phyloP scores from a whole-genome alignment of 768 basidiomycete genomes.

The Pluteus cervinus region DNA sequence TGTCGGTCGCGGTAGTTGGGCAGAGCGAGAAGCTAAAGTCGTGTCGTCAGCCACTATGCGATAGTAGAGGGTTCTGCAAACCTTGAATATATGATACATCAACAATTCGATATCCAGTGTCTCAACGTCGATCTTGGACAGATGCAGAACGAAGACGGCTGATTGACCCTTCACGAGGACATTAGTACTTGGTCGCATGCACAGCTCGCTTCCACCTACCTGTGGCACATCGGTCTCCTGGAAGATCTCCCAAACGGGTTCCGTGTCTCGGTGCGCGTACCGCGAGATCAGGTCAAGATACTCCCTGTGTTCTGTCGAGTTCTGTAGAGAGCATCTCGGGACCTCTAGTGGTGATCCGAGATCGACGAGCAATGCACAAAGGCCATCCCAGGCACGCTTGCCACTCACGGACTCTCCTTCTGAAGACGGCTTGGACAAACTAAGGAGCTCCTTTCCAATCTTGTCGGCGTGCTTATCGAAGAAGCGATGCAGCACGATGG shows the following conservation, averaged over 20 bases:
- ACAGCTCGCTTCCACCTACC: constrained; percentile 25
- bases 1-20: constrained; percentile 38
- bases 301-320: constrained; percentile 50
- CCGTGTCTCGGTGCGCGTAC: constrained; percentile 52
- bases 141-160: constrained; percentile 55
- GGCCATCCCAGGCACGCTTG: constrained; percentile 78
- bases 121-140: constrained; percentile 73
- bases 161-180: constrained; percentile 30
- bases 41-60: neutral
- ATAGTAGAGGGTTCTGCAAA: constrained; percentile 14
- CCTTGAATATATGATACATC: constrained; percentile 76
- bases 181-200: neutral
- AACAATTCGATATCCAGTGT: constrained; percentile 73
- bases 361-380: constrained; percentile 77
- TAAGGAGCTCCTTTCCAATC: constrained; percentile 81
- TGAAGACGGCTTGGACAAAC: constrained; percentile 52
- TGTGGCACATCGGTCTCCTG: constrained; percentile 41
- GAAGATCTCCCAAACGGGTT: constrained; percentile 64
- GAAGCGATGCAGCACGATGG: constrained; percentile 78
- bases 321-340: constrained; percentile 47
- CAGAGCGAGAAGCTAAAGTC: constrained; percentile 42
- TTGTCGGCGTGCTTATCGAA: constrained; percentile 83
- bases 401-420: constrained; percentile 60
- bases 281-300: constrained; percentile 65
- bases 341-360: constrained; percentile 64